phyloP scores from a whole-genome alignment of 2,329 filamentous ascomycete species.

The Beauveria australis region DNA sequence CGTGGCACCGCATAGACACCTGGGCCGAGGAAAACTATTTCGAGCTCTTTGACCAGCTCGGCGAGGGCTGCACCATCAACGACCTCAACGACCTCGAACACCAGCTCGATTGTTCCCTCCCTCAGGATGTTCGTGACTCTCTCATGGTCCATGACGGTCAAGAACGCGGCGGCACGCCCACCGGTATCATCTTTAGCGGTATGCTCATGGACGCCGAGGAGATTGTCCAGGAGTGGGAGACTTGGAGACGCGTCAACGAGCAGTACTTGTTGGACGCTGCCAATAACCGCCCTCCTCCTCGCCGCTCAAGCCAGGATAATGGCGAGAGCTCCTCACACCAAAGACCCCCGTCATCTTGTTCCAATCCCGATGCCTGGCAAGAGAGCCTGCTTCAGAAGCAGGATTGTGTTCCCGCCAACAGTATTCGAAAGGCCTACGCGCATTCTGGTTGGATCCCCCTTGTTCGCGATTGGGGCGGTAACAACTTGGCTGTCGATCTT shows the following conservation, averaged over 20 bases:
- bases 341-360: constrained; percentile 37
- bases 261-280: constrained; percentile 65
- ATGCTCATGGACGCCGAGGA: constrained; percentile 98
- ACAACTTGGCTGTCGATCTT: constrained; percentile 90
- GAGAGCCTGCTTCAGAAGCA: constrained; percentile 78
- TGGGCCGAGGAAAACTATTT: constrained; percentile 96
- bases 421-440: constrained; percentile 86
- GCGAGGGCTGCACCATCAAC: constrained; percentile 86
- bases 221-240: constrained; percentile 94
- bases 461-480: constrained; percentile 96
- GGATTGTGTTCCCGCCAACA: constrained; percentile 76
- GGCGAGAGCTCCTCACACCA: constrained; percentile 58
- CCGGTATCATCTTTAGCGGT: constrained; percentile 83
- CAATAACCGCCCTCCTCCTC: constrained; percentile 51
- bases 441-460: constrained; percentile 94
- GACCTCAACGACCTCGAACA: constrained; percentile 96
- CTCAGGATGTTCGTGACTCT: constrained; percentile 88
- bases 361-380: constrained; percentile 62
- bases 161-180: constrained; percentile 83
- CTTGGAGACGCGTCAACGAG: constrained; percentile 89
- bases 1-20: constrained; percentile 86
- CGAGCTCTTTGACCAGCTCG: constrained; percentile 86
- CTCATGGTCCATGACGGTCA: constrained; percentile 91
- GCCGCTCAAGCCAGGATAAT: constrained; percentile 63
- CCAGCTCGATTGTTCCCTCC: constrained; percentile 86